Evolutionary conservation across 257 asterid species (phyloP).

Genomic region (Petunia secreta): DNA sequence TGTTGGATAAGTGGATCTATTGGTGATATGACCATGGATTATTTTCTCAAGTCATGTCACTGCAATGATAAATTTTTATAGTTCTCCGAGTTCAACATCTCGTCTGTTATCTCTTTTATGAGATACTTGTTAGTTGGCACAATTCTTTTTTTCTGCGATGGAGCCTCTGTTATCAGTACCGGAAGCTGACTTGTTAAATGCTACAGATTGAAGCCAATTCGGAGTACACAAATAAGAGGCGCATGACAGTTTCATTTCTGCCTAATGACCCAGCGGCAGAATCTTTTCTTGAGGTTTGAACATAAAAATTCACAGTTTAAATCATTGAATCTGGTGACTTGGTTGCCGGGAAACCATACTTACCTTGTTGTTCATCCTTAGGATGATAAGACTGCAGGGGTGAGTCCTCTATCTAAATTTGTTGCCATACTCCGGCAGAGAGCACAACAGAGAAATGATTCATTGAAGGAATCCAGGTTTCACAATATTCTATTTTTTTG

Average conservation of each 20-base stretch:
- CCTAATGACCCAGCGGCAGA: constrained; percentile 76
- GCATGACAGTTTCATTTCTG: constrained; percentile 59
- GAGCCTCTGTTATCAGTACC: constrained; percentile 26
- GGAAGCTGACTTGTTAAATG: constrained; percentile 36
- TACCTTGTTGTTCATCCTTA: constrained; percentile 30
- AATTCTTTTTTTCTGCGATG: neutral
- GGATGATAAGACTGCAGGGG: constrained; percentile 64
- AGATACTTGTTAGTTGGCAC: neutral
- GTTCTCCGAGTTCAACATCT: neutral
- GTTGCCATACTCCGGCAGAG: constrained; percentile 63
- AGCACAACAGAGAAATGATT: constrained; percentile 69
- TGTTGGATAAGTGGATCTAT: constrained; percentile 15
- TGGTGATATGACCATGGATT: neutral
- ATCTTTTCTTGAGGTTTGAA: constrained; percentile 83
- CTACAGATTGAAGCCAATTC: constrained; percentile 77
- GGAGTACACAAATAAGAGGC: constrained; percentile 72
- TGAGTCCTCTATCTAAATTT: constrained; percentile 76
- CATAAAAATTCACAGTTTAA: neutral
- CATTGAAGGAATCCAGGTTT: constrained; percentile 76
- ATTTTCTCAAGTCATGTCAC: neutral
- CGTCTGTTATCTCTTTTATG: neutral
- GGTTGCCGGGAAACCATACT: constrained; percentile 13
- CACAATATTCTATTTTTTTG: constrained; percentile 3
- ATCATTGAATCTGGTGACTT: neutral
- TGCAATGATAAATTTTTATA: neutral